Evolutionary conservation across 768 basidiomycete species (phyloP).

Genomic region (Thelephora aurantiotincta): DNA sequence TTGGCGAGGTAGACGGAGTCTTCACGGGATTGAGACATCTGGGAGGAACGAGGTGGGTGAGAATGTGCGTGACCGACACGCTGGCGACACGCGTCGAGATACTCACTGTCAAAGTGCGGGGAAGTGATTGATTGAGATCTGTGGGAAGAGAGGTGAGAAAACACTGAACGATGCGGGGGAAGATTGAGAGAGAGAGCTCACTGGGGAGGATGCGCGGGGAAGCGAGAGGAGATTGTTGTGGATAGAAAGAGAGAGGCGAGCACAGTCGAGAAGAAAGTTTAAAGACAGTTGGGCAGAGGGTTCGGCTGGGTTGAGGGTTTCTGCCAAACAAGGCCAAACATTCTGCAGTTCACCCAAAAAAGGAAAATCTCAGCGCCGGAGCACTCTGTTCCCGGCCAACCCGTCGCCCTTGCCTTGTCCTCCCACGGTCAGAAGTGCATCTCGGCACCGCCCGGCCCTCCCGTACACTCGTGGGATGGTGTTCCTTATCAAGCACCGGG

Average conservation of each 20-base stretch:
- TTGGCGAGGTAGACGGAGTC: slow-evolving; percentile 99
- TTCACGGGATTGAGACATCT: slow-evolving; percentile 81
- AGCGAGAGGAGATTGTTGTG: slow-evolving; percentile 31
- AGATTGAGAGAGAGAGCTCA: slow-evolving; percentile 26
- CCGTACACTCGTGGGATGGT: too few species aligned
- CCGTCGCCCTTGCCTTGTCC: too few species aligned
- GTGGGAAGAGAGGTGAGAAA: slow-evolving; percentile 7
- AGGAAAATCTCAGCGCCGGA: too few species aligned
- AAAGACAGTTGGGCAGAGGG: slow-evolving; percentile 66
- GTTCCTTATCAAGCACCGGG: too few species aligned
- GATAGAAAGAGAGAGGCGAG: slow-evolving; percentile 26
- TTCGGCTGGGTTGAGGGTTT: slow-evolving; percentile 29
- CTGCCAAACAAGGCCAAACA: slow-evolving; percentile 14
- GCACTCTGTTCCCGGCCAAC: too few species aligned
- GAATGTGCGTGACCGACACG: slow-evolving; percentile 18
- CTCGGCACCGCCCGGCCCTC: too few species aligned
- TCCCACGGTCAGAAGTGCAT: too few species aligned
- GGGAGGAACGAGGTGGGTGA: slow-evolving; percentile 9
- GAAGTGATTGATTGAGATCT: slow-evolving; percentile 6
- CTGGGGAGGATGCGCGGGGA: slow-evolving; percentile 21
- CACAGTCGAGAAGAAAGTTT: slow-evolving; percentile 38
- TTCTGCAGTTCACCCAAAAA: slow-evolving; percentile 5
- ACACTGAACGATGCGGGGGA: slow-evolving; percentile 12
- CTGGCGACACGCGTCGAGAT: slow-evolving; percentile 23
- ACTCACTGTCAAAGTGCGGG: slow-evolving; percentile 27